These are phyloP conservation scores for Aspergillus carbonarius DNA, from an alignment of 2,329 filamentous ascomycete genomes.

Conservation along the genomic window DNA sequence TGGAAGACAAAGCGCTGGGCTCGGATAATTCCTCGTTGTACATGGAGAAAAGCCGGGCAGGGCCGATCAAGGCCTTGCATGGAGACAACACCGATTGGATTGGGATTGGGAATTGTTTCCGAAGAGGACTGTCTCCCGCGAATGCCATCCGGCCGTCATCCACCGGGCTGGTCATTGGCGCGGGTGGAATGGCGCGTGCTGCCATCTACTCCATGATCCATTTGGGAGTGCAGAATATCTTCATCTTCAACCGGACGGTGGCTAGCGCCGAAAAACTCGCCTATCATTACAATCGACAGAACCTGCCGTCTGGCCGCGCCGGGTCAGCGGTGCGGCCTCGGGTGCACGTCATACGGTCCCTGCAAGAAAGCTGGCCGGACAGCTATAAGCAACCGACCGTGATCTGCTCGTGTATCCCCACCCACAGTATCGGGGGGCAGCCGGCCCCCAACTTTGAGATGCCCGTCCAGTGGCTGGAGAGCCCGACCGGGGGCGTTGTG, in stretches of 20 bases:
- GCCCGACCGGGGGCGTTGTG: conserved; percentile 41
- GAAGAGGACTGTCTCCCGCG: conserved; percentile 69
- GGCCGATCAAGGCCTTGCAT: conserved; percentile 67
- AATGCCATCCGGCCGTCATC: conserved; percentile 60
- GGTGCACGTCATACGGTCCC: conserved; percentile 30
- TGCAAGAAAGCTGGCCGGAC: conserved; percentile 34
- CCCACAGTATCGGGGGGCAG: conserved; percentile 37
- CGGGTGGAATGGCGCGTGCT: conserved; percentile 51
- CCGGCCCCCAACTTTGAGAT: conserved; percentile 37
- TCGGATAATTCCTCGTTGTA: conserved; percentile 58
- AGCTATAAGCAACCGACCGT: conserved; percentile 39
- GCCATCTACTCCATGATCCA: conserved; percentile 43
- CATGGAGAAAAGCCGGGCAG: conserved; percentile 61
- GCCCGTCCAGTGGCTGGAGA: conserved; percentile 39
- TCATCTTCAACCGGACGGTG: conserved; percentile 39
- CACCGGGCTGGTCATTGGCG: conserved; percentile 62
- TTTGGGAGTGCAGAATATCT: conserved; percentile 39
- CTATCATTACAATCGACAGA: conserved; percentile 38
- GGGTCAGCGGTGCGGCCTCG: conserved; percentile 21
- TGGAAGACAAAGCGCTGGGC: conserved; percentile 54
- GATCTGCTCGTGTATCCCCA: conserved; percentile 39
- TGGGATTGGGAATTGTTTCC: conserved; percentile 71
- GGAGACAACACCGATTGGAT: conserved; percentile 84
- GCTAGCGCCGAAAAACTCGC: conserved; percentile 37
- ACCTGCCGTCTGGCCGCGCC: conserved; percentile 22